Base-by-base conservation (phyloP, 2,329 filamentous ascomycete genomes). In the Talaromyces pinophilus region DNA sequence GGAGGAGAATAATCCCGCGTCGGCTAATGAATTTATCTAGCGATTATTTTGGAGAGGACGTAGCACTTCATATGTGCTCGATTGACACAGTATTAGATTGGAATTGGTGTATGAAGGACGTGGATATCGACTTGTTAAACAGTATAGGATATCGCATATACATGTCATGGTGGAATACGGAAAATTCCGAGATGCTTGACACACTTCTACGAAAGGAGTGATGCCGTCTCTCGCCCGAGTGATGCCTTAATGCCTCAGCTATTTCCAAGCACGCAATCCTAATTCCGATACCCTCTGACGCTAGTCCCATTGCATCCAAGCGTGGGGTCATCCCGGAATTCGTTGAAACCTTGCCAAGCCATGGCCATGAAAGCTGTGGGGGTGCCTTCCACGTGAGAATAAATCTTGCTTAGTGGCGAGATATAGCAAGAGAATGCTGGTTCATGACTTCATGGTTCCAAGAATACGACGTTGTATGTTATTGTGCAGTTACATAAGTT, bases 1-100 rank as follows among this genome's bases (percentile, higher is more conserved):
- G 57, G 57, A 50, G 42, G 5, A 60, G 59, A 48, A 46, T 28
- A 60, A 35, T 61, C 17, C 42, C 59, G 42, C 59, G 10, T 44
- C 59, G 42, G 59, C 42, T 50, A 50, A 57, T 38, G 30, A 11
- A 54, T 30, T 13, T 22, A 19, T 5, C 7, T 19, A 48, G 44
- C 8, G 1, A 10, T n/a, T 42, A 7, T 19, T 19, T 19, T 19
- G 19, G 19, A 19, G 19, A 42, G 17, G 40, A 42, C 5, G n/a
- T 42, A 17, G 4, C 6, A 35, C 40, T 42, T 19, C 40, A 2
- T 19, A 44, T 42, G 38, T 46, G n/a, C 44, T 48, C 46, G 7
- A 50, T 50, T 25, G 46, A 48, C 8, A 44, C 6, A 19, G 6
- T 8, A 17, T n/a, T 3, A 3, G 7, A 44, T 10, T 19, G 15